These are phyloP conservation scores for Plantago lanceolata DNA, from an alignment of 305 asterid species.

Conservation along the genomic window DNA sequence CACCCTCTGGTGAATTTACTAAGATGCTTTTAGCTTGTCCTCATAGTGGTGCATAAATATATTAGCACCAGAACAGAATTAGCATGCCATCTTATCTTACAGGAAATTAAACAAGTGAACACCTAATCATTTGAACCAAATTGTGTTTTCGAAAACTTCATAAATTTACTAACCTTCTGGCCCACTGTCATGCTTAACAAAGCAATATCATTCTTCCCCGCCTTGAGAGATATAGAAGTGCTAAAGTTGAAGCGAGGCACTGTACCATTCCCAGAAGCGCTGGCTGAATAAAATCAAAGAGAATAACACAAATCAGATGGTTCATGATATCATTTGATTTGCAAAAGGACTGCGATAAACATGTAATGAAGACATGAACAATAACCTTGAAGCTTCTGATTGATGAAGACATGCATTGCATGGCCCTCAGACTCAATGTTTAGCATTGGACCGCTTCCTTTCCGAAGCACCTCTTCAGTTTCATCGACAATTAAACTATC, in stretches of 20 bases:
- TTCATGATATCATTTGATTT: constrained; percentile 24
- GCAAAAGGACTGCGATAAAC: neutral
- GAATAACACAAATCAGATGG: constrained; percentile 7
- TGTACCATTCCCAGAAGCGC: constrained; percentile 79
- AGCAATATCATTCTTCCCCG: constrained; percentile 78
- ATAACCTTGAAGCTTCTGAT: constrained; percentile 78
- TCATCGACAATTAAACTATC: constrained; percentile 56
- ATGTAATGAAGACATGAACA: neutral
- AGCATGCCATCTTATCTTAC: too few species aligned
- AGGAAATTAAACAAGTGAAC: too few species aligned
- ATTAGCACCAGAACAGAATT: too few species aligned
- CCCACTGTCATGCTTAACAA: constrained; percentile 85
- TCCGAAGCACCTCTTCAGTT: constrained; percentile 50
- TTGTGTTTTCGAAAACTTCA: neutral
- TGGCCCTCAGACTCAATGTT: constrained; percentile 80
- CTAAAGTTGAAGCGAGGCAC: constrained; percentile 50
- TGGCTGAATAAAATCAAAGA: constrained; percentile 45
- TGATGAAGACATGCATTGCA: constrained; percentile 69
- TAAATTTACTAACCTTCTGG: constrained; percentile 43
- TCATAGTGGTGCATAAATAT: too few species aligned
- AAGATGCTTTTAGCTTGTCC: too few species aligned
- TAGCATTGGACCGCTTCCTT: constrained; percentile 56
- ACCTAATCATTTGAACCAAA: too few species aligned
- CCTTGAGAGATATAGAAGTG: constrained; percentile 54
- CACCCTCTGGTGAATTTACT: too few species aligned